Base-by-base conservation (phyloP, 192 early-diverging fungal genomes). In the Entomortierella parvispora region DNA sequence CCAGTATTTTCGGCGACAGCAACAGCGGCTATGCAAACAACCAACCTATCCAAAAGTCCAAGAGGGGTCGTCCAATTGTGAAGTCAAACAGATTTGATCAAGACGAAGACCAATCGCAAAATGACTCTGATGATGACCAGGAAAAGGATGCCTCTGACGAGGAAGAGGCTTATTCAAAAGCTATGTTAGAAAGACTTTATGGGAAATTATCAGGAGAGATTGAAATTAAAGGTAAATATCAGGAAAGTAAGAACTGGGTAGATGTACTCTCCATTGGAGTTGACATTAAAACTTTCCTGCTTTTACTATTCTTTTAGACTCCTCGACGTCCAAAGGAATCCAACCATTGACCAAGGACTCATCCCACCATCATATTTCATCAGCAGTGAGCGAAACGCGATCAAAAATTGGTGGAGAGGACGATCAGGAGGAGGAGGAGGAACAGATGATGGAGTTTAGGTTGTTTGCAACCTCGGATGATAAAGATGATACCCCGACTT, bases 221-320 rank as follows among this genome's bases (percentile, higher is more conserved):
- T 29, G 58, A 62, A 53, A 68, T 76, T 23, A 23, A 76, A 67
- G 71, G 64, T 62, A 51, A 40, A n/a, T n/a, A n/a, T n/a, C n/a
- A n/a, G n/a, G n/a, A n/a, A n/a, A n/a, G n/a, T n/a, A n/a, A n/a
- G n/a, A n/a, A n/a, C n/a, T n/a, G n/a, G n/a, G n/a, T n/a, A n/a
- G n/a, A n/a, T n/a, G n/a, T n/a, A n/a, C n/a, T n/a, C n/a, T n/a
- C n/a, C n/a, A n/a, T n/a, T n/a, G n/a, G n/a, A n/a, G n/a, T n/a
- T n/a, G n/a, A n/a, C n/a, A n/a, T n/a, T n/a, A n/a, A n/a, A n/a
- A n/a, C n/a, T n/a, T n/a, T n/a, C n/a, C n/a, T n/a, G n/a, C n/a
- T n/a, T n/a, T n/a, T n/a, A n/a, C n/a, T n/a, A n/a, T n/a, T n/a
- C n/a, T n/a, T n/a, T n/a, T n/a, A n/a, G n/a, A n/a, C n/a, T n/a